These are phyloP conservation scores for Rhytidiadelphus loreus DNA, from an alignment of 225 moss, liverwort and hornwort species.

Conservation along the genomic window DNA sequence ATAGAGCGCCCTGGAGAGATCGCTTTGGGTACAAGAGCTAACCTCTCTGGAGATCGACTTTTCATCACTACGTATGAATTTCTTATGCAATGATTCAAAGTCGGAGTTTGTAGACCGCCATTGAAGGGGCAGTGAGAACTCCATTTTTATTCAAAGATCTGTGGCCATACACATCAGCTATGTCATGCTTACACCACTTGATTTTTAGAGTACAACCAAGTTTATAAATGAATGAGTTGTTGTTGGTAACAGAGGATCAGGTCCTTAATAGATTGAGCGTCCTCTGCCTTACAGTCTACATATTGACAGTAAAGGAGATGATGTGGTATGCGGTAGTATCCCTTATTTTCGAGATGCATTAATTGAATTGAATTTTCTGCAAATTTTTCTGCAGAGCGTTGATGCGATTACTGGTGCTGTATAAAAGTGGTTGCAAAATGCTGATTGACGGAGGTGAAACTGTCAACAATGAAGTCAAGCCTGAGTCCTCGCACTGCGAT, in stretches of 20 bases:
- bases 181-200: neutral
- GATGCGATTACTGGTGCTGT: slow-evolving; percentile 68
- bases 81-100: neutral
- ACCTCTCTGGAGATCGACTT: neutral
- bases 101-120: neutral
- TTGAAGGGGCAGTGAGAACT: neutral
- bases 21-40: neutral
- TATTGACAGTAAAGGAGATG: neutral
- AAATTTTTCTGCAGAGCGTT: slow-evolving; percentile 32
- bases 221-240: neutral
- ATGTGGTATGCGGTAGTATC: neutral
- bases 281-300: neutral
- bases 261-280: neutral
- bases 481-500: slow-evolving; percentile 23
- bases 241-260: neutral
- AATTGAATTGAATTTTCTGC: neutral
- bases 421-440: slow-evolving; percentile 73
- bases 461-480: slow-evolving; percentile 31
- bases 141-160: neutral
- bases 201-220: neutral
- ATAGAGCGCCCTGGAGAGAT: neutral
- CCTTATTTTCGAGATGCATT: neutral
- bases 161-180: neutral
- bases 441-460: slow-evolving; percentile 84
- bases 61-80: neutral